phyloP scores from a whole-genome alignment of 768 basidiomycete species.

The Amanita molliuscula region DNA sequence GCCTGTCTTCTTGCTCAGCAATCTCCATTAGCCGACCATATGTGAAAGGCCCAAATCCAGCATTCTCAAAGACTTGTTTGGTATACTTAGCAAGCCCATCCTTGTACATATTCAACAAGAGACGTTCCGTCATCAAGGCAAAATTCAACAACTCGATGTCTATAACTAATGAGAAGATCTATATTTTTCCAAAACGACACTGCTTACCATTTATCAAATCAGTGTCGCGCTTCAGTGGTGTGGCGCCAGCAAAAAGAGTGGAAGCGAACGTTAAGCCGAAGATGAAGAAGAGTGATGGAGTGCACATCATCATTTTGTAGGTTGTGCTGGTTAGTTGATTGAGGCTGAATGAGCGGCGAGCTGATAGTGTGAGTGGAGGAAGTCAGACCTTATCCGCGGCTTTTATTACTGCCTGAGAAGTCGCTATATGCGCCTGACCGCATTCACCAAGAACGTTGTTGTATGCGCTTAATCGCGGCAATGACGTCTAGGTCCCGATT shows the following conservation, averaged over 20 bases:
- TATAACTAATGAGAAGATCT: background rate
- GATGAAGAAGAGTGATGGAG: background rate
- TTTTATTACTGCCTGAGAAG: background rate
- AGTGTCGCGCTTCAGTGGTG: background rate
- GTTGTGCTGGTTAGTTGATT: background rate
- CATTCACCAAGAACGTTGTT: no score
- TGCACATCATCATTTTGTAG: background rate
- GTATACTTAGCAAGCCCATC: slow-evolving; percentile 34
- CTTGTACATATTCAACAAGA: slow-evolving; percentile 33
- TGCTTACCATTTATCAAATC: background rate
- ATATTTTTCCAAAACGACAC: background rate
- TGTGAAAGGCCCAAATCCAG: slow-evolving; percentile 39
- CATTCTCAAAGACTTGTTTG: slow-evolving; percentile 30
- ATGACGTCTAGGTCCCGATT: background rate
- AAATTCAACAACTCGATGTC: slow-evolving; percentile 31
- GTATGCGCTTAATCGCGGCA: background rate
- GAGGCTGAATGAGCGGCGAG: background rate
- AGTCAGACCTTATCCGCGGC: no score
- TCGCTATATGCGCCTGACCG: background rate
- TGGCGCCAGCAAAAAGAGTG: background rate
- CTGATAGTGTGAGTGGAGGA: background rate
- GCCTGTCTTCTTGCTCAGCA: slow-evolving; percentile 39
- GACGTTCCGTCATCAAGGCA: slow-evolving; percentile 37
- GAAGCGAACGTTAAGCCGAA: background rate
- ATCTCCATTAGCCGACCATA: slow-evolving; percentile 43